phyloP scores from a whole-genome alignment of 2,329 filamentous ascomycete species.

The Malbranchea zuffiana region DNA sequence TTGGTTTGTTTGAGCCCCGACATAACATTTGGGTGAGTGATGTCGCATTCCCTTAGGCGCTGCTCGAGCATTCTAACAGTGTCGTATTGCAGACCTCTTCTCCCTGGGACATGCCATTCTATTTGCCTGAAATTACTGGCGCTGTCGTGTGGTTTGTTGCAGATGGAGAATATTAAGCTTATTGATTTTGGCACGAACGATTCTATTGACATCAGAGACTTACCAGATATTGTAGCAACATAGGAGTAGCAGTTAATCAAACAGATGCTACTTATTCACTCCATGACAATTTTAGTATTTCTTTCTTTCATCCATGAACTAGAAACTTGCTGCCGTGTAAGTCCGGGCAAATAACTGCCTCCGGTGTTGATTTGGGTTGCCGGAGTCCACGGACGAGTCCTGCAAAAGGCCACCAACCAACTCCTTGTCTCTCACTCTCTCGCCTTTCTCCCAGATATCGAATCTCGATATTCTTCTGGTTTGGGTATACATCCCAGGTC shows the following conservation, averaged over 20 bases:
- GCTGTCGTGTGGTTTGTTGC: slow-evolving; percentile 40
- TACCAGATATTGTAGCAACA: slow-evolving; percentile 47
- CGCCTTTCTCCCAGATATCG: too few relatives aligned
- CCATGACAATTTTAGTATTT: not conserved
- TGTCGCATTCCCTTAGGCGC: not conserved
- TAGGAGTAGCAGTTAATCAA: not conserved
- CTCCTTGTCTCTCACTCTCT: too few relatives aligned
- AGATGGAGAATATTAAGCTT: slow-evolving; percentile 44
- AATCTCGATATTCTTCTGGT: too few relatives aligned
- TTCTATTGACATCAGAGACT: slow-evolving; percentile 44
- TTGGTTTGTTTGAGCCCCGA: slow-evolving; percentile 48
- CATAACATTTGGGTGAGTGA: slow-evolving; percentile 45
- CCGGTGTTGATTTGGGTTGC: too few relatives aligned
- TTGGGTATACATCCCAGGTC: too few relatives aligned
- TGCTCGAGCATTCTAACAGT: slow-evolving; percentile 2
- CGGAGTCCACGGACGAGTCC: too few relatives aligned
- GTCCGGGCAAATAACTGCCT: too few relatives aligned
- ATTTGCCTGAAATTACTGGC: slow-evolving; percentile 46
- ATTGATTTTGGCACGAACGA: slow-evolving; percentile 47
- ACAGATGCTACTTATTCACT: not conserved
- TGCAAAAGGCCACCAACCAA: too few relatives aligned
- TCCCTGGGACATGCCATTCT: slow-evolving; percentile 46
- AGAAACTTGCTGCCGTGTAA: not conserved
- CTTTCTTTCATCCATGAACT: not conserved
- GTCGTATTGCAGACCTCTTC: slow-evolving; percentile 35